Percentiles rank a stretch among this genome's conserved stretches.
Conservation (phyloP, 169 alveolate species). For the Eimeria maxima region DNA sequence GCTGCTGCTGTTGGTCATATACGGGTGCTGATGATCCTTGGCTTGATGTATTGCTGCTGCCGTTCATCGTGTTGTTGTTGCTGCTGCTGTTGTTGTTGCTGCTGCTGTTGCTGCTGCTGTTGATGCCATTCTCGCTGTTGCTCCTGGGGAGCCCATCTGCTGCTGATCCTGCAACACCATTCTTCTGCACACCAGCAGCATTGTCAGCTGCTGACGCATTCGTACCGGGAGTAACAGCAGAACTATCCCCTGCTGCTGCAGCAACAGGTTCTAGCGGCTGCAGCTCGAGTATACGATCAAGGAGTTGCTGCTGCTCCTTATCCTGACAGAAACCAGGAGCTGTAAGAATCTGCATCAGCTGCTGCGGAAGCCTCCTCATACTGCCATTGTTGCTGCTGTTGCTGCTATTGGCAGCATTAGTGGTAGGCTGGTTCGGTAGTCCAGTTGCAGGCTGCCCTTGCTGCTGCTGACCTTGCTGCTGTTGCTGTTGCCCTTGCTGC, state of each 20-base stretch:
- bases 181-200: not conserved
- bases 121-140: not conserved
- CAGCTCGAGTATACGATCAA: not conserved
- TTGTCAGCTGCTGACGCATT: not conserved
- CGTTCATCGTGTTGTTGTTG: not conserved
- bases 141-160: not conserved
- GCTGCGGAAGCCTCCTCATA: not conserved
- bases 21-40: not conserved
- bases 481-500: not conserved
- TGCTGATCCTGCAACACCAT: not conserved
- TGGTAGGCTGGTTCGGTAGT: not conserved
- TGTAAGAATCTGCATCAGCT: not conserved
- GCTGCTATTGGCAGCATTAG: not conserved
- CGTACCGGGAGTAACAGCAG: too few species aligned
- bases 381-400: not conserved
- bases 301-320: constrained; percentile 22
- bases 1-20: not conserved
- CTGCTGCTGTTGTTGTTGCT: not conserved
- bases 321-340: constrained; percentile 33
- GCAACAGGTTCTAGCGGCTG: not conserved
- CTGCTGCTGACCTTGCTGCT: constrained; percentile 34
- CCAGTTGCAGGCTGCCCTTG: not conserved
- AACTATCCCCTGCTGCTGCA: not conserved
- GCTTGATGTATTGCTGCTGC: not conserved
- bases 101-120: not conserved